A percentile compares a stretch with the other conserved stretches of the same genome.
phyloP scores from a whole-genome alignment of 1,284 basidiomycete genomes.

The Psilocybe mexicana region DNA sequence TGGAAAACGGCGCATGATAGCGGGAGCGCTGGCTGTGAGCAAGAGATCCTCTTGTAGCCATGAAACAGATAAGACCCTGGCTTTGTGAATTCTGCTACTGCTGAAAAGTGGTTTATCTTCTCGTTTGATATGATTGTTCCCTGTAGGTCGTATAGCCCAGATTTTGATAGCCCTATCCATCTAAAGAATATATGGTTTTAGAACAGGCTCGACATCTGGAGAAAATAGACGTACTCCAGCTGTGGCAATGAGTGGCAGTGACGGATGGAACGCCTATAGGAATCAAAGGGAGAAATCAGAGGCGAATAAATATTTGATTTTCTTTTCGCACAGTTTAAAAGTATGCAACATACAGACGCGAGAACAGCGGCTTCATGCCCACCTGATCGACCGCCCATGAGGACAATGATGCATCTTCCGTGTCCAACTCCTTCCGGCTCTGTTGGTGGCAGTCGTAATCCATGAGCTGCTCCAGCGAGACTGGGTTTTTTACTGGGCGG shows the following conservation, averaged over 20 bases:
- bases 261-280: slow-evolving; percentile 64
- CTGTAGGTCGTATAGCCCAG: slow-evolving; percentile 52
- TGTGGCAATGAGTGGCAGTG: slow-evolving; percentile 65
- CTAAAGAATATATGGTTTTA: slow-evolving; percentile 34
- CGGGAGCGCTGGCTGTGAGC: slow-evolving; percentile 59
- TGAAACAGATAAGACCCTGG: slow-evolving; percentile 60
- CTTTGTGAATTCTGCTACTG: slow-evolving; percentile 60
- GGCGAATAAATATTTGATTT: neutral
- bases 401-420: slow-evolving; percentile 62
- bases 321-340: neutral
- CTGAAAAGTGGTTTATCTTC: slow-evolving; percentile 78
- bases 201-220: neutral
- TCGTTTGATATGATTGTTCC: slow-evolving; percentile 41
- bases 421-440: slow-evolving; percentile 59
- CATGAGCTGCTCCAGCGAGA: slow-evolving; percentile 67
- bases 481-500: slow-evolving; percentile 50
- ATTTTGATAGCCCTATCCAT: slow-evolving; percentile 73
- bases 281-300: neutral
- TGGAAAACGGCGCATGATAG: slow-evolving; percentile 43
- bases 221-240: slow-evolving; percentile 55
- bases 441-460: slow-evolving; percentile 46
- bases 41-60: slow-evolving; percentile 67
- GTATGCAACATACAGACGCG: slow-evolving; percentile 49
- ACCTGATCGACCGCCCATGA: slow-evolving; percentile 68
- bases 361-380: slow-evolving; percentile 70